phyloP scores from a whole-genome alignment of 352 stramenopile genomes.

The Phytopythium aichiense region DNA sequence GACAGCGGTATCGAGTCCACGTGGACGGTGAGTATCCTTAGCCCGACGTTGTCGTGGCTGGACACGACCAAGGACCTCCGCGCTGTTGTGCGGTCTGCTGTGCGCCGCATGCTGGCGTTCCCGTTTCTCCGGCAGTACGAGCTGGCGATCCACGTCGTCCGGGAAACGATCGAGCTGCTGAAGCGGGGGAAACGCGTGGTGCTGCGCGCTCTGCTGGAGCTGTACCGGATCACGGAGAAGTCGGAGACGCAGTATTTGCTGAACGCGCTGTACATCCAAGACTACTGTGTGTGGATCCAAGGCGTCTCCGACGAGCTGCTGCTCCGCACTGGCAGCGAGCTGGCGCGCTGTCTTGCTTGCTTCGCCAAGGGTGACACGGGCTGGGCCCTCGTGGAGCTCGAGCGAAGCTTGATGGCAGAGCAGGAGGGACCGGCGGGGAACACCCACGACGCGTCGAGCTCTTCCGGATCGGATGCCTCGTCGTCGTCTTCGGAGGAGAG shows the following conservation, averaged over 20 bases:
- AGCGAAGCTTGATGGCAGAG: conserved; percentile 48
- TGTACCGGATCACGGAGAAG: conserved; percentile 92
- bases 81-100: conserved; percentile 57
- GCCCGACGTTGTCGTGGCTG: conserved; percentile 93
- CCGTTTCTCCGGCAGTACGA: conserved; percentile 94
- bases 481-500: conserved; percentile 20
- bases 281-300: conserved; percentile 90
- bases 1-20: conserved; percentile 96
- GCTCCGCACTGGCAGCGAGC: conserved; percentile 24
- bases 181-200: conserved; percentile 84
- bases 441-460: conserved; percentile 16
- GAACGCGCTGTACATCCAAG: conserved; percentile 95
- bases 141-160: conserved; percentile 73
- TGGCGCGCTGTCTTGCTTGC: conserved; percentile 20
- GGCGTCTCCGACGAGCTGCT: conserved; percentile 50
- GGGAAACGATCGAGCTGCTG: conserved; percentile 86
- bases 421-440: conserved; percentile 13
- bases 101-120: conserved; percentile 94
- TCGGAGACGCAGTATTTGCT: conserved; percentile 96
- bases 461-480: conserved; percentile 16
- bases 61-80: conserved; percentile 67
- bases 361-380: conserved; percentile 71
- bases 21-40: conserved; percentile 96
- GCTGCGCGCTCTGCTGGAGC: conserved; percentile 86
- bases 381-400: conserved; percentile 75